phyloP scores from a whole-genome alignment of 768 basidiomycete species.

The Agaricus subrufescens region DNA sequence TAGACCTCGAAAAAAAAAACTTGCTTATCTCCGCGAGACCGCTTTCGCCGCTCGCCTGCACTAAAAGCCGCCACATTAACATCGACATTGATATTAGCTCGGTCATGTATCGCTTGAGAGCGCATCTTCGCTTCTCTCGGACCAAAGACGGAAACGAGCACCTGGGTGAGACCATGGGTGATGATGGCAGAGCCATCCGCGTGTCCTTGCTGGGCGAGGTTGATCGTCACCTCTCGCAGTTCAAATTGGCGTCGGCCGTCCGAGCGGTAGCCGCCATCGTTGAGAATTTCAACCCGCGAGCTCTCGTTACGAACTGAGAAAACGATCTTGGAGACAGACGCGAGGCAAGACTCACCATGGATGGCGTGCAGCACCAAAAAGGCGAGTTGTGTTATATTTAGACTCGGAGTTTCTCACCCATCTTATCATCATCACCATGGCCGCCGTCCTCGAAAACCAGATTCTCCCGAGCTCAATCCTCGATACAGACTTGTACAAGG shows the following conservation, averaged over 20 bases:
- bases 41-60: constrained; percentile 70
- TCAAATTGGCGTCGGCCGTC: constrained; percentile 94
- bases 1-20: constrained; percentile 21
- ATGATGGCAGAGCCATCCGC: constrained; percentile 86
- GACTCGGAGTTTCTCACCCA: background rate
- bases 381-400: background rate
- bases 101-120: constrained; percentile 79
- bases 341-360: background rate
- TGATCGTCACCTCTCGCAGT: constrained; percentile 75
- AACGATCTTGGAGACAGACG: background rate
- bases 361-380: background rate
- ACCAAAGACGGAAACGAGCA: constrained; percentile 85
- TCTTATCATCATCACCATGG: constrained; percentile 27
- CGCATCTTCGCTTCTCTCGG: constrained; percentile 85
- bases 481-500: constrained; percentile 96
- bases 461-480: constrained; percentile 57
- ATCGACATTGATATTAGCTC: constrained; percentile 87
- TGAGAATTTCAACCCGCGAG: constrained; percentile 69
- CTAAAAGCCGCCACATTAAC: constrained; percentile 86
- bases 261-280: constrained; percentile 83
- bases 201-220: constrained; percentile 65
- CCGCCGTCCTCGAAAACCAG: constrained; percentile 24
- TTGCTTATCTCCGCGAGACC: constrained; percentile 84
- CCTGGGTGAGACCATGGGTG: constrained; percentile 87
- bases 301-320: constrained; percentile 24